phyloP scores from a whole-genome alignment of 192 early-diverging fungal genomes.

The Endogone sp. region DNA sequence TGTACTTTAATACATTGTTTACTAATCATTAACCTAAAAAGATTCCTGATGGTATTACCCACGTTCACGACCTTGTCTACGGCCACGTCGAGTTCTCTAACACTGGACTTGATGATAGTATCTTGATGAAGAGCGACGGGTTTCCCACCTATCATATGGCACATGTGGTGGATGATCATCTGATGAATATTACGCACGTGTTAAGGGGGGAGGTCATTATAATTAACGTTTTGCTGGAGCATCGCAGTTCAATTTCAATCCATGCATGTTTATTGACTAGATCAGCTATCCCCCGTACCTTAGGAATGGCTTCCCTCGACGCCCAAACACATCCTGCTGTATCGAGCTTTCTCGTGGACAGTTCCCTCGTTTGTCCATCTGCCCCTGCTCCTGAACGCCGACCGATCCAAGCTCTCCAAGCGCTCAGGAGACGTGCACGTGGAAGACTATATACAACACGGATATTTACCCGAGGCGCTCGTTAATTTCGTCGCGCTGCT shows the following conservation, averaged over 20 bases:
- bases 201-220: constrained; percentile 79
- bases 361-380: constrained; percentile 81
- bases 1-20: neutral
- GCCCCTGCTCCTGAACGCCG: constrained; percentile 79
- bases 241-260: neutral
- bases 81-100: constrained; percentile 71
- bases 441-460: constrained; percentile 63
- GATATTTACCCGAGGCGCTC: constrained; percentile 81
- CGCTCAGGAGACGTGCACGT: constrained; percentile 80
- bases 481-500: constrained; percentile 85
- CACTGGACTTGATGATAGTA: constrained; percentile 78
- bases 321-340: constrained; percentile 86
- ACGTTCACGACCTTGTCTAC: constrained; percentile 71
- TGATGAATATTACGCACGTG: constrained; percentile 91
- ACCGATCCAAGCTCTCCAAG: constrained; percentile 88
- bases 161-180: constrained; percentile 90
- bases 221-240: too few relatives aligned
- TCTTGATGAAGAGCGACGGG: constrained; percentile 91
- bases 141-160: constrained; percentile 93
- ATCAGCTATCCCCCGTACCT: neutral
- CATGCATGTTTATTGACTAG: neutral
- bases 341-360: constrained; percentile 76
- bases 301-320: constrained; percentile 93
- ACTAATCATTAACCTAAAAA: constrained; percentile 1
- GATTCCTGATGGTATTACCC: constrained; percentile 50